Evolutionary conservation across 192 early-diverging fungal genomes (phyloP).

Genomic region (Backusella tuberculispora): DNA sequence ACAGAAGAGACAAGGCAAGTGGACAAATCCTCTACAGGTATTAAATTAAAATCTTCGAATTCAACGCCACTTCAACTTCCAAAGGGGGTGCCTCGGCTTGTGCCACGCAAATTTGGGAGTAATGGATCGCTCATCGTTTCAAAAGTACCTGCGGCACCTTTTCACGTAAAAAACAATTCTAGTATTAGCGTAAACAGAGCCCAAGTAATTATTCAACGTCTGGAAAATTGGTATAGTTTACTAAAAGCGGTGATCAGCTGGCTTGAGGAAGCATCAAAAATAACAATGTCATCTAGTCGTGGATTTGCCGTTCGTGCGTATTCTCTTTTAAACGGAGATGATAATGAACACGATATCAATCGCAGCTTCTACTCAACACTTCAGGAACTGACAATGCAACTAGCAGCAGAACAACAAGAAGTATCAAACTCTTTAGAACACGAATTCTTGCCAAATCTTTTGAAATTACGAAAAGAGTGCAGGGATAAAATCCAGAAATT

Average conservation of each 20-base stretch:
- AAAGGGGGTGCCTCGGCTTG: slow-evolving; percentile 7
- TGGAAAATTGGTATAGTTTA: slow-evolving; percentile 42
- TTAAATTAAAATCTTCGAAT: not conserved
- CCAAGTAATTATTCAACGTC: slow-evolving; percentile 43
- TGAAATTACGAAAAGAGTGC: slow-evolving; percentile 47
- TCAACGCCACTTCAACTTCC: slow-evolving; percentile 14
- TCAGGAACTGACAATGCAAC: not conserved
- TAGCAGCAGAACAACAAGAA: not conserved
- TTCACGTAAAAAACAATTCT: not conserved
- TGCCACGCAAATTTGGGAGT: slow-evolving; percentile 1
- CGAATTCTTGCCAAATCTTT: slow-evolving; percentile 39
- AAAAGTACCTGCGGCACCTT: not conserved
- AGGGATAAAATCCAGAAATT: slow-evolving; percentile 46
- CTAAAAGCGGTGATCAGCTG: slow-evolving; percentile 44
- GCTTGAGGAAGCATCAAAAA: slow-evolving; percentile 42
- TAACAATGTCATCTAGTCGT: slow-evolving; percentile 29
- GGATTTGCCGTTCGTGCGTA: slow-evolving; percentile 19
- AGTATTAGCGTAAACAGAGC: slow-evolving; percentile 37
- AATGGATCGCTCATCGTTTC: not conserved
- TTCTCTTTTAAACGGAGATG: slow-evolving; percentile 11
- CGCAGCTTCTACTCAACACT: not conserved
- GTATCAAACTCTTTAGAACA: not conserved
- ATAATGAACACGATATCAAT: slow-evolving; percentile 4
- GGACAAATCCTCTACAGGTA: not conserved
- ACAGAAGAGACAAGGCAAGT: not conserved